Base-by-base conservation (phyloP, 257 asterid species). In the Solanum tarapatanum region DNA sequence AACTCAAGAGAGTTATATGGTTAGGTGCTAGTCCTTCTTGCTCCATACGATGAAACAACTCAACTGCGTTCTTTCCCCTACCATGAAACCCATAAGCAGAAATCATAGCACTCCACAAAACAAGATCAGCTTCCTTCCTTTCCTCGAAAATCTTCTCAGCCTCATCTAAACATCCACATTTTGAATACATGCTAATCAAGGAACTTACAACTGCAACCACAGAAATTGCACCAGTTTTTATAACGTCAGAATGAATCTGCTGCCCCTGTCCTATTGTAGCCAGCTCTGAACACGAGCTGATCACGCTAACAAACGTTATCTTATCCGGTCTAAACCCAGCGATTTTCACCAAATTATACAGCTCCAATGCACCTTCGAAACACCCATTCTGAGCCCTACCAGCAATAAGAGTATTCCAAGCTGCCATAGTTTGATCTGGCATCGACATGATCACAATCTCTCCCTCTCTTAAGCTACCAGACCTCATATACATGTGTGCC, bases 21-120 rank as follows among this genome's bases (percentile, higher is more conserved):
- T 91, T 93, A 9, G 94, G 91, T 88, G 92, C 89, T 51, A 92
- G n/a, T 24, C 95, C 94, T 86, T 90, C 91, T 24, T 83, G 89
- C 88, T 93, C 98, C 97, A 96, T 93, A 87, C 74, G 79, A 17
- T 90, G 72, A 86, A 95, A 95, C 30, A 95, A 84, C 84, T 90
- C 91, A 73, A 94, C 87, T 0, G 98, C 95, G 75, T 94, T 93
- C 24, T 93, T 86, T 91, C 98, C 99, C 91, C 85, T 94, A 11
- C 98, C 99, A 84, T 97, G 98, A 87, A 94, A 92, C 35, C 99
- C 99, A 72, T 94, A 97, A 86, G 99, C 98, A 87, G 99, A 87
- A 70, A 97, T 93, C 95, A 97, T 92, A 19, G 98, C 93, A 89
- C 95, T 94, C 96, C 97, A 94, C 30, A 94, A 73, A 84, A 97